Evolutionary conservation across 306 rosid species (phyloP), one percentile per base, ranked within the genome.

Genomic region (Prunus davidiana): DNA sequence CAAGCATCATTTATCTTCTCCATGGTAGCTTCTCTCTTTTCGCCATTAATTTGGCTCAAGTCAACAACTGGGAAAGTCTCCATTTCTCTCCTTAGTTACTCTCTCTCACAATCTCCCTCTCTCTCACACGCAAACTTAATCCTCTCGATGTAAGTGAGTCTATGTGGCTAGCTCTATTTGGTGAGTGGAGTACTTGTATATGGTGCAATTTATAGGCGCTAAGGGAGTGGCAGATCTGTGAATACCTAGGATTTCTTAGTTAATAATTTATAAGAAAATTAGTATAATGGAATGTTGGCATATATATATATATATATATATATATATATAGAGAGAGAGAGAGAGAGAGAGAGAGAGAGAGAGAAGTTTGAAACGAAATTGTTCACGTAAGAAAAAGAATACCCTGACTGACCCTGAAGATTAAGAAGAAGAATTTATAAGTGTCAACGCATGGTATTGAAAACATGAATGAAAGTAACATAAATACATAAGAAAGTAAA

Each of bases 1-100:
- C 99, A 96, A 20, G 99, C 99, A 64, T 92, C 96, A 68, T 90
- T 83, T 8, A 96, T 88, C 64, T 25, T 12, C 38, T 87, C 90
- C 99, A 96, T 87, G 83, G 88, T 82, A 56, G 84, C 15, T 41
- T 1, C 81, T 84, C 93, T 91, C 78, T 85, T 87, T 61, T 89
- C 87, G 4, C 93, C 88, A 73, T 86, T 82, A 25, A 96, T 89
- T 45, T 86, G 91, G 60, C 79, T 84, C 93, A 96, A 71, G 89
- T 96, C 89, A 83, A 92, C 69, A 80, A 96, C 78, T 11, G 99
- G 99, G 81, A 96, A 89, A 52, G 78, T 52, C 64, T 61, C 88
- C 88, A 81, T 84, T 32, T 75, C 76, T 76, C 38, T 82, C 41
- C 52, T 12, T 2, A 43, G 46, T 70, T 49, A 71, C 24, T 25